Percentiles rank a stretch among this genome's conserved stretches.
These are phyloP conservation scores for Colletotrichum abscissum DNA, from an alignment of 2,329 filamentous ascomycete species.

Conservation along the genomic window DNA sequence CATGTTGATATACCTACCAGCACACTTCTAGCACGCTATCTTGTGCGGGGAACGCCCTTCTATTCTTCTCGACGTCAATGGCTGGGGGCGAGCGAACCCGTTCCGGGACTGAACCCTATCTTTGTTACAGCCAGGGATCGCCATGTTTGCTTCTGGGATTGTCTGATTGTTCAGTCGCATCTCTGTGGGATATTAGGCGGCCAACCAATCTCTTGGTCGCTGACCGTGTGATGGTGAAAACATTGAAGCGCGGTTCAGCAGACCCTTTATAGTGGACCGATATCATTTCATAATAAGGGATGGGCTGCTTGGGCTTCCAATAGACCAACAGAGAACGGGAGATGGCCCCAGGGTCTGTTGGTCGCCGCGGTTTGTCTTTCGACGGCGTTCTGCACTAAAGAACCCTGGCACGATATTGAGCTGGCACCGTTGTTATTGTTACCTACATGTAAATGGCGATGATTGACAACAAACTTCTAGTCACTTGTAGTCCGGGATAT, in stretches of 20 bases:
- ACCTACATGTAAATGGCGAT: neutral
- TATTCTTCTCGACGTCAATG: neutral
- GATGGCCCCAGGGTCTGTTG: too few species aligned
- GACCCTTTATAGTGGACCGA: neutral
- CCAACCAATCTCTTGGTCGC: neutral
- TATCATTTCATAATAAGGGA: neutral
- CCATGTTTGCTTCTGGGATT: neutral
- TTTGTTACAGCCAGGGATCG: neutral
- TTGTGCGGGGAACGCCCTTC: slow-evolving; percentile 16
- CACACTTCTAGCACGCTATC: neutral
- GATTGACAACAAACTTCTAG: neutral
- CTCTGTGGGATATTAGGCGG: neutral
- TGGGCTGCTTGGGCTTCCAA: too few species aligned
- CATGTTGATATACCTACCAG: neutral
- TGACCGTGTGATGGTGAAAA: neutral
- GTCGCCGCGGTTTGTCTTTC: too few species aligned
- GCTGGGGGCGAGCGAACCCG: neutral
- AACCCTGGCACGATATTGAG: too few species aligned
- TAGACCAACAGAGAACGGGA: too few species aligned
- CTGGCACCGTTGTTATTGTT: too few species aligned
- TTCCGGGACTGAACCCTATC: neutral
- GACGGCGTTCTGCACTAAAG: too few species aligned
- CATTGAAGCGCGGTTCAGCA: neutral
- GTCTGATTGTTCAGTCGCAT: neutral
- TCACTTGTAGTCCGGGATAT: neutral